A percentile compares a stretch with the other conserved stretches of the same genome.
These are phyloP conservation scores for Talinum fruticosum DNA, from an alignment of 148 eudicot species.

Conservation along the genomic window DNA sequence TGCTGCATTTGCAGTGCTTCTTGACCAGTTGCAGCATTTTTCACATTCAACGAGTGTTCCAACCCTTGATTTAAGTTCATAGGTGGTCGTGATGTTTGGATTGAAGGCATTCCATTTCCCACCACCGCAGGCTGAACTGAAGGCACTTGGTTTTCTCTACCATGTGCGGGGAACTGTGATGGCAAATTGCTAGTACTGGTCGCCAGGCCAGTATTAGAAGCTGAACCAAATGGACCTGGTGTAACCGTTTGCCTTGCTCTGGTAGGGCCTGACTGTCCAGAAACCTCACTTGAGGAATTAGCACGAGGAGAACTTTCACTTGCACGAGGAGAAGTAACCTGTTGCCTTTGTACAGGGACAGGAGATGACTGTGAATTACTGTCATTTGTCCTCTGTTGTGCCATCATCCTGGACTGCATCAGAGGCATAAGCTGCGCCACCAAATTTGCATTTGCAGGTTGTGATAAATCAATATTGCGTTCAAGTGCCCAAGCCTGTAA, in stretches of 20 bases:
- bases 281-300: constrained; percentile 73
- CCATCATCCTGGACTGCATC: constrained; percentile 49
- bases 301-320: constrained; percentile 77
- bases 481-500: constrained; percentile 86
- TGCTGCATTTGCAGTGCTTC: constrained; percentile 62
- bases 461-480: constrained; percentile 79
- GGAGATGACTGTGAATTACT: constrained; percentile 53
- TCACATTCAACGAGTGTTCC: constrained; percentile 48
- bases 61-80: constrained; percentile 69
- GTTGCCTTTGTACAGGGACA: constrained; percentile 57
- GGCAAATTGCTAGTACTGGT: constrained; percentile 35
- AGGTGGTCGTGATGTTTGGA: constrained; percentile 54
- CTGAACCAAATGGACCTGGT: constrained; percentile 45
- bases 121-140: constrained; percentile 45
- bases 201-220: constrained; percentile 35
- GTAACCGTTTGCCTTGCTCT: constrained; percentile 58
- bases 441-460: constrained; percentile 79
- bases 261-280: constrained; percentile 63
- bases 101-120: constrained; percentile 61
- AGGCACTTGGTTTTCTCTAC: constrained; percentile 57
- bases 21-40: constrained; percentile 42
- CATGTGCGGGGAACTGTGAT: constrained; percentile 45
- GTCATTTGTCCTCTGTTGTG: constrained; percentile 73
- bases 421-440: constrained; percentile 62
- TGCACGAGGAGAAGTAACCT: constrained; percentile 60